Evolutionary conservation across 2,329 filamentous ascomycete species (phyloP).

Genomic region (Colletotrichum orbiculare): DNA sequence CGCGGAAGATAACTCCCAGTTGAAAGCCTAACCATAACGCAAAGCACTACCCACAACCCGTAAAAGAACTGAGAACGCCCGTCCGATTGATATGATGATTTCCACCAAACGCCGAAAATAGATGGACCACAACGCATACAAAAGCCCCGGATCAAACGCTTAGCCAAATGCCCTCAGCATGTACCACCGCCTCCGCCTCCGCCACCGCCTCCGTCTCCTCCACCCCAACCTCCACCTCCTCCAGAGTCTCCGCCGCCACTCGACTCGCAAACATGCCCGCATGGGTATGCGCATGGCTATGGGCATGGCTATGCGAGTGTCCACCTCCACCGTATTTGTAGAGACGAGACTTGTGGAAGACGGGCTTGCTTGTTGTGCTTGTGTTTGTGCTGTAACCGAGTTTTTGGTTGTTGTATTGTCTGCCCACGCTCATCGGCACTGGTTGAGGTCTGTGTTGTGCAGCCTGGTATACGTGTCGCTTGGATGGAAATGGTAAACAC

Average conservation of each 20-base stretch:
- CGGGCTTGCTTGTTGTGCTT: no score
- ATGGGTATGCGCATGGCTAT: no score
- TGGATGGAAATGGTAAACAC: conserved; percentile 19
- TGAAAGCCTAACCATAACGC: no score
- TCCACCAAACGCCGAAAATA: no score
- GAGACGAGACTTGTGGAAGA: background rate
- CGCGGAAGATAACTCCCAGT: no score
- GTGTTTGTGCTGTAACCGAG: conserved; percentile 1
- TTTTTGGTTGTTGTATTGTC: background rate
- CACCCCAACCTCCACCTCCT: background rate
- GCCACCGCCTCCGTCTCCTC: background rate
- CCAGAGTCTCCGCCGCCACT: background rate
- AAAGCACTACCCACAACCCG: no score
- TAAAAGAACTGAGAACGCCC: no score
- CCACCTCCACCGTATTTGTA: background rate
- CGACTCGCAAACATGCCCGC: background rate
- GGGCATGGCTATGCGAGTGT: no score
- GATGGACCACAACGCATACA: no score
- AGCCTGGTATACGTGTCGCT: background rate
- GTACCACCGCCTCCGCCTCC: conserved; percentile 7
- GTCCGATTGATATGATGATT: no score
- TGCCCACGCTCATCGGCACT: background rate
- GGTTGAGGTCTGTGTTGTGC: background rate
- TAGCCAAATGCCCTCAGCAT: background rate
- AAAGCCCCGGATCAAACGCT: no score